Base-by-base conservation (phyloP, 1,284 basidiomycete species). In the Fomitopsis pinicola region DNA sequence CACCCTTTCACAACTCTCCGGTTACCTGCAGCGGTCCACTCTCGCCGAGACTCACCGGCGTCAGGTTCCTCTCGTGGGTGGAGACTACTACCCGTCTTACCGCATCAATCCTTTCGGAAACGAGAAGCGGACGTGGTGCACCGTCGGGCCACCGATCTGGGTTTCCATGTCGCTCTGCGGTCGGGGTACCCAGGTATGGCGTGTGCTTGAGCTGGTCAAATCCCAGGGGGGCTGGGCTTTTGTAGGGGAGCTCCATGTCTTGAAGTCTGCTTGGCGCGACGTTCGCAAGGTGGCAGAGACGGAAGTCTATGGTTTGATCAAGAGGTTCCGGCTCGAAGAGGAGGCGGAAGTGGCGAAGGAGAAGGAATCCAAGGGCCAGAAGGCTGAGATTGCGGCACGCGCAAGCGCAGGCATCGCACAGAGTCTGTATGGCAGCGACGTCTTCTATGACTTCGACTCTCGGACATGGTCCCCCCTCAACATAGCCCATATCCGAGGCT, bases 191-290 rank as follows among this genome's bases (percentile, higher is more conserved):
- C 5, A 42, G 5, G 56, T 68, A 2, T 69, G 63, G 62, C 38
- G 36, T 6, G 66, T 68, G 3, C 22, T 45, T 1, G 57, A 52
- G 42, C 26, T 46, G 26, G 5, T n/a, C 45, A 10, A 26, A 26
- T 26, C 45, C 5, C 9, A 3, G 19, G 12, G 54, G 17, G 42
- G 42, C 28, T 33, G 5, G 10, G 38, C 28, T n/a, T 19, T 10
- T 14, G 5, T 22, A 8, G 28, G 50, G 48, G 12, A 52, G 8
- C 30, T 55, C 2, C 59, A 62, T 45, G 52, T 67, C 5, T 7
- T 69, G 58, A 69, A 67, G 59, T 57, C 58, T 17, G 48, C 63
- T 2, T 69, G 67, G 67, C 60, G 66, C 6, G 50, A 40, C 28
- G 55, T 45, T 17, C 28, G 38, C 14, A 61, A 62, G 8, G 7